phyloP scores from a whole-genome alignment of 306 rosid species.

The Carpinus fangiana region DNA sequence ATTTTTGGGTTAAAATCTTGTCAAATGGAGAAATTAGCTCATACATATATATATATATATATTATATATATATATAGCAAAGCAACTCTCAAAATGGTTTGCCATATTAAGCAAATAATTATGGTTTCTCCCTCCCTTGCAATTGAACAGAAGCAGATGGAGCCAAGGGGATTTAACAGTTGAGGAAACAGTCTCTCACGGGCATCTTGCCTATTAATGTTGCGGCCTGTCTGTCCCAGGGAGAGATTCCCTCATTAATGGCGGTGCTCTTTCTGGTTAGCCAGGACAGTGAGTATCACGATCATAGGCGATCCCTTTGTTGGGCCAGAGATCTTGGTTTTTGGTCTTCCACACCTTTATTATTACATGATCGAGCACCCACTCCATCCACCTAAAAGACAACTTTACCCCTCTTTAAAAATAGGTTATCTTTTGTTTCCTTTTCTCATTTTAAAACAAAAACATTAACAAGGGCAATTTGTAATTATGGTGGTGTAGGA shows the following conservation, averaged over 20 bases:
- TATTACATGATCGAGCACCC: background rate
- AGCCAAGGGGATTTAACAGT: slow-evolving; percentile 26
- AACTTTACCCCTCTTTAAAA: background rate
- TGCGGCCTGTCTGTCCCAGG: slow-evolving; percentile 47
- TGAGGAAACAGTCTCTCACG: slow-evolving; percentile 27
- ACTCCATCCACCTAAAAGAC: background rate
- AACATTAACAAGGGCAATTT: too few species aligned
- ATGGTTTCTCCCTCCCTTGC: background rate
- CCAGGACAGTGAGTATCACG: slow-evolving; percentile 44
- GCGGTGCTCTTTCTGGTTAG: slow-evolving; percentile 40
- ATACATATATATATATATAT: too few species aligned
- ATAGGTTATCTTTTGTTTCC: background rate
- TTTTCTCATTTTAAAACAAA: too few species aligned
- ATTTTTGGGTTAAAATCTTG: too few species aligned
- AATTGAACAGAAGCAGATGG: background rate
- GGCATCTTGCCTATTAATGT: slow-evolving; percentile 54
- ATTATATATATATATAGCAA: too few species aligned
- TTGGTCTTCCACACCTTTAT: background rate
- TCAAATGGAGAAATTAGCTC: too few species aligned
- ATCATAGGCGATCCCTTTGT: slow-evolving; percentile 42
- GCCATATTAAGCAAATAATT: background rate
- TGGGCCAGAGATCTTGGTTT: slow-evolving; percentile 2
- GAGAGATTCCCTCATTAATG: slow-evolving; percentile 65
- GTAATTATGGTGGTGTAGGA: too few species aligned
- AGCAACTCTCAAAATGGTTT: background rate